A percentile compares a stretch with the other conserved stretches of the same genome.
phyloP scores from a whole-genome alignment of 1,284 basidiomycete species.

The Sanghuangporus weigelae region DNA sequence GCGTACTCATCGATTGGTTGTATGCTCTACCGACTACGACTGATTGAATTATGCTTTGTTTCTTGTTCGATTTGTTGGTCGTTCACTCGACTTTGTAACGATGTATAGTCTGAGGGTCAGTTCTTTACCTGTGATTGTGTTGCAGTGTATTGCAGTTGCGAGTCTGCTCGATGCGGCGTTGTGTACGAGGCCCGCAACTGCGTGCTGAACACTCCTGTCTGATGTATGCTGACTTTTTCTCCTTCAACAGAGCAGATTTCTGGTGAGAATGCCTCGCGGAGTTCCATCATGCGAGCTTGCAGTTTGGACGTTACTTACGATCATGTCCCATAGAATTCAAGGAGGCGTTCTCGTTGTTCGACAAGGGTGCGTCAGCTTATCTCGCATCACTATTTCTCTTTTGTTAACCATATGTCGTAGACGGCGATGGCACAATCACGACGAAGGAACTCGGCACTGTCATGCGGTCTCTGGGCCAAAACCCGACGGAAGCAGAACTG shows the following conservation, averaged over 20 bases:
- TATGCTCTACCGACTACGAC: background rate
- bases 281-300: background rate
- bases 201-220: background rate
- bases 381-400: background rate
- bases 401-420: slow-evolving; percentile 35
- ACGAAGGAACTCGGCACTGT: slow-evolving; percentile 94
- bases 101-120: slow-evolving; percentile 60
- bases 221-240: background rate
- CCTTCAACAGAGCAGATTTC: slow-evolving; percentile 55
- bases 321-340: slow-evolving; percentile 55
- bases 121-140: slow-evolving; percentile 12
- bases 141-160: background rate
- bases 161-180: background rate
- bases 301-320: slow-evolving; percentile 18
- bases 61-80: slow-evolving; percentile 15
- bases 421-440: slow-evolving; percentile 96
- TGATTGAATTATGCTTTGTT: slow-evolving; percentile 1
- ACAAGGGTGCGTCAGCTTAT: slow-evolving; percentile 62
- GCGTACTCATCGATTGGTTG: slow-evolving; percentile 28
- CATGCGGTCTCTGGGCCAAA: slow-evolving; percentile 96
- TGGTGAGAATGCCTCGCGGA: slow-evolving; percentile 36
- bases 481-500: slow-evolving; percentile 93
- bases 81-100: background rate
- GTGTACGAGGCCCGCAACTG: background rate
- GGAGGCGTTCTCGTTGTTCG: slow-evolving; percentile 92